Evolutionary conservation across 83 land plant species (phyloP).

Genomic region (Thuja plicata): DNA sequence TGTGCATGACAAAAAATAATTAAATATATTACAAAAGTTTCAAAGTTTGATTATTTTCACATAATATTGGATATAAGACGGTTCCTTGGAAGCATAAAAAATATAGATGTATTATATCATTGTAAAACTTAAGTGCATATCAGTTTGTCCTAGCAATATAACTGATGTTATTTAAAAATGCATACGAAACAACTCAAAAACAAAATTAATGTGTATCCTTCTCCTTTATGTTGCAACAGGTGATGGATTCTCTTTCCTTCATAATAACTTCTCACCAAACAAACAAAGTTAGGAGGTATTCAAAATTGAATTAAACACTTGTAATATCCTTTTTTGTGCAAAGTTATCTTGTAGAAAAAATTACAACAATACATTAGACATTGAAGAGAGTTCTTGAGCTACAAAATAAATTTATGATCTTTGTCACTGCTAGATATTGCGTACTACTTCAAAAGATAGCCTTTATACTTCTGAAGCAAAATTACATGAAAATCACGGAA

Average conservation of each 20-base stretch:
- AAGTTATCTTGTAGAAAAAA: not conserved
- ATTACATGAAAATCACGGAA: not conserved
- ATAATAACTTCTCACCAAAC: not conserved
- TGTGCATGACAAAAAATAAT: no score
- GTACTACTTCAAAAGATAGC: not conserved
- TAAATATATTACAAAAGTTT: not conserved
- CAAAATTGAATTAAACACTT: not conserved
- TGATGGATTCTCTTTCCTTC: not conserved
- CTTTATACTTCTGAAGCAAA: not conserved
- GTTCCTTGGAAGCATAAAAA: no score
- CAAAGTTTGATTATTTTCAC: not conserved
- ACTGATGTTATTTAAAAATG: not conserved
- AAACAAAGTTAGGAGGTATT: not conserved
- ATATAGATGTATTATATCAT: not conserved
- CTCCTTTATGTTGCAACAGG: not conserved
- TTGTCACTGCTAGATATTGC: not conserved
- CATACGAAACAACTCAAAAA: no score
- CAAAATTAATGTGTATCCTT: no score
- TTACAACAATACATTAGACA: not conserved
- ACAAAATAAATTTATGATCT: not conserved
- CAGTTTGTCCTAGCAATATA: not conserved
- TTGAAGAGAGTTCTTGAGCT: not conserved
- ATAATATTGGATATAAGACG: not conserved
- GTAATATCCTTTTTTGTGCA: not conserved
- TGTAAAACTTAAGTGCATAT: not conserved